Percentiles rank a stretch among this genome's conserved stretches.
These are phyloP conservation scores for Scheffersomyces quercinus DNA, from an alignment of 1,139 yeast species.

Conservation along the genomic window DNA sequence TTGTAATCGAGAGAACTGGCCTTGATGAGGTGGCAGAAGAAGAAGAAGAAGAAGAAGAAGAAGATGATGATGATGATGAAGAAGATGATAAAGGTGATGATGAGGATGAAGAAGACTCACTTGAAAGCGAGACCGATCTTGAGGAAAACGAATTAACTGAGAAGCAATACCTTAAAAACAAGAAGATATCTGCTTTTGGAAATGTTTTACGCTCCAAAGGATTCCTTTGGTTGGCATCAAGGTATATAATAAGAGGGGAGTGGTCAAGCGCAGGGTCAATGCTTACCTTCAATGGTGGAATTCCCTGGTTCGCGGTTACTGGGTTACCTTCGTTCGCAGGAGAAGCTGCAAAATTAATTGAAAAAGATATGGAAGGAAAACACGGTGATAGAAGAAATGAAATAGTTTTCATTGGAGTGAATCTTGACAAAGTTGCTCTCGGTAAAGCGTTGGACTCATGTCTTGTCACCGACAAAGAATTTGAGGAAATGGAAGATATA, in stretches of 20 bases:
- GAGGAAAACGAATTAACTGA: slow-evolving; percentile 20
- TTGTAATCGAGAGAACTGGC: slow-evolving; percentile 24
- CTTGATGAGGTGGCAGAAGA: slow-evolving; percentile 15
- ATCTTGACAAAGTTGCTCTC: slow-evolving; percentile 25
- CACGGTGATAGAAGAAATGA: slow-evolving; percentile 48
- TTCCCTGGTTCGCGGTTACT: slow-evolving; percentile 46
- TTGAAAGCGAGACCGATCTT: slow-evolving; percentile 18
- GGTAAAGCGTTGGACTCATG: slow-evolving; percentile 32
- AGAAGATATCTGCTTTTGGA: slow-evolving; percentile 35
- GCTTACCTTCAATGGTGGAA: slow-evolving; percentile 44
- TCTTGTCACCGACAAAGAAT: slow-evolving; percentile 38
- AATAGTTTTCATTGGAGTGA: slow-evolving; percentile 45
- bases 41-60: slow-evolving; percentile 12
- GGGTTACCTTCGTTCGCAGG: slow-evolving; percentile 28
- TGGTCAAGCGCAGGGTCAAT: slow-evolving; percentile 50
- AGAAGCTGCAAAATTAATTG: slow-evolving; percentile 28
- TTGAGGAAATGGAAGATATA: slow-evolving; percentile 22
- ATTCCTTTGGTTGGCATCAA: slow-evolving; percentile 48
- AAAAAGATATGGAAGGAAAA: slow-evolving; percentile 35
- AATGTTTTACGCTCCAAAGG: slow-evolving; percentile 44
- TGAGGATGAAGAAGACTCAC: slow-evolving; percentile 9
- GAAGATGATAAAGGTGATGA: slow-evolving; percentile 8
- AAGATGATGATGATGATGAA: slow-evolving; percentile 8
- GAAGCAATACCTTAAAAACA: slow-evolving; percentile 27
- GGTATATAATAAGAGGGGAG: slow-evolving; percentile 42